These are phyloP conservation scores for Penicillium italicum DNA, from an alignment of 2,329 filamentous ascomycete species.

Conservation along the genomic window DNA sequence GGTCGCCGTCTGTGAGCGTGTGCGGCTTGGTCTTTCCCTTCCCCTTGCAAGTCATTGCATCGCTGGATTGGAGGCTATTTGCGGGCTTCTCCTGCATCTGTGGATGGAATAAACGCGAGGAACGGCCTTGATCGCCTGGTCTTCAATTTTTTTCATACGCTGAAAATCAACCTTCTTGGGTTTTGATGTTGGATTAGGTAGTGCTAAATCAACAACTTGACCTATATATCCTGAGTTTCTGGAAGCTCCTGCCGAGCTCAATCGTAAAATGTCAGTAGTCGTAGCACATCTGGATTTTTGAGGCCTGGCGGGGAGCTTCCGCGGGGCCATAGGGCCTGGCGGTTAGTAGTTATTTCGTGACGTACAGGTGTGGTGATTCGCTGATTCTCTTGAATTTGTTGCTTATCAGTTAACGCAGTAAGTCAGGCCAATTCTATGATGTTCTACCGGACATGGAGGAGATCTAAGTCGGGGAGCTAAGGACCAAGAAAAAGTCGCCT, in stretches of 20 bases:
- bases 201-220: slow-evolving; percentile 26
- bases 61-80: slow-evolving; percentile 34
- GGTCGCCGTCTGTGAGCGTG: slow-evolving; percentile 95
- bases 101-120: slow-evolving; percentile 53
- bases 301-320: slow-evolving; percentile 10
- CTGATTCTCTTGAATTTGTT: background rate
- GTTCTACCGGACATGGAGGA: background rate
- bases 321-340: background rate
- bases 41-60: slow-evolving; percentile 28
- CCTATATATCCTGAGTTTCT: slow-evolving; percentile 13
- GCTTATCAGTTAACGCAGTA: background rate
- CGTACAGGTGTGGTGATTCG: background rate
- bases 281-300: background rate
- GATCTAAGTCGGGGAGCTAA: background rate
- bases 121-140: slow-evolving; percentile 52
- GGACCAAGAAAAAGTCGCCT: background rate
- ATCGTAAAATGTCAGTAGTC: background rate
- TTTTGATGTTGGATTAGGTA: slow-evolving; percentile 23
- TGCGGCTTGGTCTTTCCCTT: slow-evolving; percentile 33
- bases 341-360: too few relatives aligned
- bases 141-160: slow-evolving; percentile 45
- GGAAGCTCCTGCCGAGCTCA: background rate
- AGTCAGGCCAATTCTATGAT: background rate
- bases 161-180: slow-evolving; percentile 28
- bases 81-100: slow-evolving; percentile 37